phyloP scores from a whole-genome alignment of 306 rosid genomes.

The Medicago ruthenica region DNA sequence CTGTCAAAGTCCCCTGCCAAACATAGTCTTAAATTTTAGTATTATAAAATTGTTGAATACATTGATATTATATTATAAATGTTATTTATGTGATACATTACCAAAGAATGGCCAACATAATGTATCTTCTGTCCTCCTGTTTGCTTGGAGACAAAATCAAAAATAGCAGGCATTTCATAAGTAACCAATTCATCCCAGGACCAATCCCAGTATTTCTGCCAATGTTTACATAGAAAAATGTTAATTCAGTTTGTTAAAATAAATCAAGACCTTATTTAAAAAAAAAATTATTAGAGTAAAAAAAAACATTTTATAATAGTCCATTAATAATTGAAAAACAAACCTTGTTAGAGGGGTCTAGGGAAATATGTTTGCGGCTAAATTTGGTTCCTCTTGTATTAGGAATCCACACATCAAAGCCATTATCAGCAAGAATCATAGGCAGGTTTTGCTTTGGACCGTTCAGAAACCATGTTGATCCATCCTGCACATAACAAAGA shows the following conservation, averaged over 20 bases:
- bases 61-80: not conserved
- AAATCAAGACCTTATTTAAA: not conserved
- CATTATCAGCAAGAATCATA: conserved; percentile 70
- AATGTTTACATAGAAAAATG: conserved; percentile 18
- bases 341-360: conserved; percentile 39
- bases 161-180: conserved; percentile 74
- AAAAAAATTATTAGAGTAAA: too few species aligned
- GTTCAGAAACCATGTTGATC: conserved; percentile 66
- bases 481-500: conserved; percentile 61
- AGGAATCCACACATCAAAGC: conserved; percentile 80
- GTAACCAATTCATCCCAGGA: conserved; percentile 74
- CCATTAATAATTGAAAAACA: not conserved
- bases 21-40: conserved; percentile 29
- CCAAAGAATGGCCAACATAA: conserved; percentile 90
- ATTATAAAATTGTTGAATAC: not conserved
- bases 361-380: conserved; percentile 62
- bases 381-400: conserved; percentile 80
- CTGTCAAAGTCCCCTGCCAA: conserved; percentile 75
- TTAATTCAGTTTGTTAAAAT: not conserved
- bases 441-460: conserved; percentile 70
- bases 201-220: conserved; percentile 79
- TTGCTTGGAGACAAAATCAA: conserved; percentile 59
- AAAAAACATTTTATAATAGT: not conserved
- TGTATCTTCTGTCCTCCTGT: conserved; percentile 68
- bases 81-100: conserved; percentile 33